Percentiles rank a stretch among this genome's conserved stretches.
Conservation (phyloP, 495 filamentous ascomycete species). For the Neurospora sp. region DNA sequence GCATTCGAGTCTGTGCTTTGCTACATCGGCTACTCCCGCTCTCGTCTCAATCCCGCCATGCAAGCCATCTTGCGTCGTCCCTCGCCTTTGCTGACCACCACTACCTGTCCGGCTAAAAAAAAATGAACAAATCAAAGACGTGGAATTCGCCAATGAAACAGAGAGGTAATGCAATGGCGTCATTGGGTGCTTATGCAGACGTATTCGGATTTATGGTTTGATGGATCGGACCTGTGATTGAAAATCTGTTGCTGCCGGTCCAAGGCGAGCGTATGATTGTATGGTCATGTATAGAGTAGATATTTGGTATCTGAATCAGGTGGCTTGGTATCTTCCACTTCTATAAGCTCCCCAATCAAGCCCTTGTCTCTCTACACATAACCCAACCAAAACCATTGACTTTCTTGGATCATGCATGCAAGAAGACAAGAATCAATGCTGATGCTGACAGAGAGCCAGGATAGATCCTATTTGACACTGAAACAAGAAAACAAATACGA, state of each 20-base stretch:
- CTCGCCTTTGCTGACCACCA: background rate
- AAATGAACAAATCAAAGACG: background rate
- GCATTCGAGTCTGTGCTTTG: background rate
- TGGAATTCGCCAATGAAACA: background rate
- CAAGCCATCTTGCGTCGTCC: background rate
- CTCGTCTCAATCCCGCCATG: background rate
- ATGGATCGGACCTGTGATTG: background rate
- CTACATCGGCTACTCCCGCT: background rate
- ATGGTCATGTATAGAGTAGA: background rate
- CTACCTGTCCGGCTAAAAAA: background rate
- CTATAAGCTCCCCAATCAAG: background rate
- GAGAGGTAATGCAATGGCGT: background rate
- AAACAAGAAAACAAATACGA: background rate
- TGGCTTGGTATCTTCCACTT: background rate
- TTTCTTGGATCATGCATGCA: background rate
- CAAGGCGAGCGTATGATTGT: background rate
- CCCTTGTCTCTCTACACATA: background rate
- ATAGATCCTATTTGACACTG: background rate
- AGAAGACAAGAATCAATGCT: background rate
- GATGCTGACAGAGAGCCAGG: background rate
- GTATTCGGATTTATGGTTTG: background rate
- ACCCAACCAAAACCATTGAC: background rate
- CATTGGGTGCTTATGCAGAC: background rate
- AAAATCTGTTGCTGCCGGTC: background rate
- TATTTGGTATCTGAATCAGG: background rate